These are phyloP conservation scores for Heteromeles arbutifolia DNA, from an alignment of 306 rosid genomes.

Conservation along the genomic window DNA sequence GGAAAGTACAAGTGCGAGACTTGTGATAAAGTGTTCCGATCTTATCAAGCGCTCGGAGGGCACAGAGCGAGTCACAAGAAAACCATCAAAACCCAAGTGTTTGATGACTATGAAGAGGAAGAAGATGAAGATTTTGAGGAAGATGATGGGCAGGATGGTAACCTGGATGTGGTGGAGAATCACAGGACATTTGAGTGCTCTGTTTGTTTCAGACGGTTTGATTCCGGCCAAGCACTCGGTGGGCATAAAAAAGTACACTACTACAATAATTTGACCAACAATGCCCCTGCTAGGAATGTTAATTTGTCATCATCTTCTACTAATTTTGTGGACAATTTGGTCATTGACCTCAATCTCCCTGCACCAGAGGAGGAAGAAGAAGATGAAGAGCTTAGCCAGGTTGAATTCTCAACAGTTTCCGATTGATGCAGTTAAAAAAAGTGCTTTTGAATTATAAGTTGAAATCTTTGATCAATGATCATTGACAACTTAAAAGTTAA, in stretches of 20 bases:
- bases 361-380: slow-evolving; percentile 18
- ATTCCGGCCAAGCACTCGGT: slow-evolving; percentile 53
- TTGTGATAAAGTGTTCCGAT: slow-evolving; percentile 33
- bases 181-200: slow-evolving; percentile 26
- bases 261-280: neutral
- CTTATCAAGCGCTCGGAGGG: slow-evolving; percentile 62
- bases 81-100: neutral
- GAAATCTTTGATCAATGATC: neutral
- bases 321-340: neutral
- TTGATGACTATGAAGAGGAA: neutral
- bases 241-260: slow-evolving; percentile 61
- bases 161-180: neutral
- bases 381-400: slow-evolving; percentile 10
- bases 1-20: slow-evolving; percentile 33
- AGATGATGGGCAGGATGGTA: neutral
- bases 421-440: neutral
- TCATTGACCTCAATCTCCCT: slow-evolving; percentile 45
- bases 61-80: slow-evolving; percentile 54
- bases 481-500: neutral
- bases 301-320: neutral
- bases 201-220: slow-evolving; percentile 36
- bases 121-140: neutral
- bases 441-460: neutral
- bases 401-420: neutral
- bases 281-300: neutral